phyloP scores from a whole-genome alignment of 2,329 filamentous ascomycete genomes.

The Sporothrix mexicana region DNA sequence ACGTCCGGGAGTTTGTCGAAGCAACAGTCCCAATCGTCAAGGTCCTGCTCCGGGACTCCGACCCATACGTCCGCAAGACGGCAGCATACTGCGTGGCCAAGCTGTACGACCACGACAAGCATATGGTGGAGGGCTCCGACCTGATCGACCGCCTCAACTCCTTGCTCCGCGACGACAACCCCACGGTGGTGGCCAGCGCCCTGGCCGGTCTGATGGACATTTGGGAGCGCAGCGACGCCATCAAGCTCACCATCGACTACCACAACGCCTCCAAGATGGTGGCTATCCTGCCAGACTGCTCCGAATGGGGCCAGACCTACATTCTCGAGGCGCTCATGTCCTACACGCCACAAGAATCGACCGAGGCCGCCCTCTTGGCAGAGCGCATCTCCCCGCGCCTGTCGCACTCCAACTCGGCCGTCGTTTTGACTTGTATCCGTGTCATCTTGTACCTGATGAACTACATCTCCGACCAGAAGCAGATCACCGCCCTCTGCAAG shows the following conservation, averaged over 20 bases:
- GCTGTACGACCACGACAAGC: slow-evolving; percentile 93
- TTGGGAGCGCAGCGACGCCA: slow-evolving; percentile 96
- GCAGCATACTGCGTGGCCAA: slow-evolving; percentile 96
- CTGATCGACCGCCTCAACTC: slow-evolving; percentile 89
- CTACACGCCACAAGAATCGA: slow-evolving; percentile 89
- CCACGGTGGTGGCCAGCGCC: slow-evolving; percentile 94
- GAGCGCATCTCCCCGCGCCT: slow-evolving; percentile 94
- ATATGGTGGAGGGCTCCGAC: slow-evolving; percentile 87
- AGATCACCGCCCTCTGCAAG: slow-evolving; percentile 82
- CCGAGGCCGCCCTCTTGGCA: slow-evolving; percentile 85
- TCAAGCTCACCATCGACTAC: slow-evolving; percentile 98
- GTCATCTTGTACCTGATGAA: slow-evolving; percentile 99
- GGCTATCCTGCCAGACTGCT: slow-evolving; percentile 93
- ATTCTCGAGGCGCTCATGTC: slow-evolving; percentile 98
- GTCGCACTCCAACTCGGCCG: slow-evolving; percentile 95
- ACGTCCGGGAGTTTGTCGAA: slow-evolving; percentile 94
- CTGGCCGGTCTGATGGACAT: slow-evolving; percentile 93
- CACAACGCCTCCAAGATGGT: slow-evolving; percentile 97
- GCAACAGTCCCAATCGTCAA: slow-evolving; percentile 86
- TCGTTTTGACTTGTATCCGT: slow-evolving; percentile 93
- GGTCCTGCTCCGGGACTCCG: slow-evolving; percentile 78
- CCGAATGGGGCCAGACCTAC: slow-evolving; percentile 99
- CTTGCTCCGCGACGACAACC: slow-evolving; percentile 93
- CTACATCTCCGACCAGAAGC: slow-evolving; percentile 91
- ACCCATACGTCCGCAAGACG: slow-evolving; percentile 97